A percentile compares a stretch with the other conserved stretches of the same genome.
Conservation (phyloP, 2,329 filamentous ascomycete species). For the Aplosporella prunicola region DNA sequence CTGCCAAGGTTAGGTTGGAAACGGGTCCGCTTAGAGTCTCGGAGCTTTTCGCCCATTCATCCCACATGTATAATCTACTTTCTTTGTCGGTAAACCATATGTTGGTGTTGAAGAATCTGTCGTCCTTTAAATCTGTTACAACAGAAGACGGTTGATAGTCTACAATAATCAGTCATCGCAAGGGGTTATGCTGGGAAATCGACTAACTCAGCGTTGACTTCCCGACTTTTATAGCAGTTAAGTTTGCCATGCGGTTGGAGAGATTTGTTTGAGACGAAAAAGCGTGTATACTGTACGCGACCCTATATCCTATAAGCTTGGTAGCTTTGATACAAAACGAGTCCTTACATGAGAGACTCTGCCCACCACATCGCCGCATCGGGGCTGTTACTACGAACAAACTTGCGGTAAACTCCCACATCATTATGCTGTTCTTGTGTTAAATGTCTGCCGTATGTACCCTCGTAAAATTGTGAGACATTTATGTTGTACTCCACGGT, state of each 20-base stretch:
- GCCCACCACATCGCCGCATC: constrained; percentile 1
- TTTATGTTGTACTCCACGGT: not conserved
- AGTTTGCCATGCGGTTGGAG: no score
- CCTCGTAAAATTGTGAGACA: not conserved
- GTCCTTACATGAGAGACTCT: not conserved
- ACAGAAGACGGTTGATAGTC: not conserved
- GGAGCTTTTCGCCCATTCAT: no score
- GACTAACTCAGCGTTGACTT: not conserved
- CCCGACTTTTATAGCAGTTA: no score
- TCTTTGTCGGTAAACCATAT: not conserved
- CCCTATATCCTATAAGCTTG: not conserved
- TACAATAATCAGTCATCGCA: not conserved
- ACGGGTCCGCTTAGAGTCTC: no score
- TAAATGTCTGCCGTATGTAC: not conserved
- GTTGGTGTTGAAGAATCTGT: not conserved
- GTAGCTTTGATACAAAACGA: not conserved
- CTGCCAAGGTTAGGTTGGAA: no score
- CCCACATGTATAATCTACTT: no score
- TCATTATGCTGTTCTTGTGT: not conserved
- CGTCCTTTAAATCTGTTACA: not conserved
- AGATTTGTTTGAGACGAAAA: no score
- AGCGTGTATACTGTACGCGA: no score
- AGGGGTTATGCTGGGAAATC: no score
- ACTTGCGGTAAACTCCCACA: not conserved
- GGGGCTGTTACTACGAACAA: not conserved